Evolutionary conservation across 108 stramenopile genomes (phyloP).

Genomic region (Pseudonitzschia pungens): DNA sequence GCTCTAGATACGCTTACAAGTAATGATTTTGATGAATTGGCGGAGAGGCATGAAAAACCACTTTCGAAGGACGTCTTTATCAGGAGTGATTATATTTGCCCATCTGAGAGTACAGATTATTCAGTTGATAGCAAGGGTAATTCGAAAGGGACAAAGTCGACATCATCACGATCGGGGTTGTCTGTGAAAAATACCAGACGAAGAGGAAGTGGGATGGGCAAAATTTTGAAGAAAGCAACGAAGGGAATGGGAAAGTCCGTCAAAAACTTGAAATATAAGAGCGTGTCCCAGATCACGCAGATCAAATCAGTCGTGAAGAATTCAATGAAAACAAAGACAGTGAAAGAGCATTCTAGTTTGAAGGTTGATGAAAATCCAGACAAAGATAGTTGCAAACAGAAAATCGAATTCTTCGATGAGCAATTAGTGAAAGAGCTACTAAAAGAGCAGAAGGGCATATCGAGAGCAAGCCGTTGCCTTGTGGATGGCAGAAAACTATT

Average conservation of each 20-base stretch:
- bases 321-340: not conserved
- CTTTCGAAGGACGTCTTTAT: not conserved
- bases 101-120: constrained; percentile 12
- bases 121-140: constrained; percentile 12
- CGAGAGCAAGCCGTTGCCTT: not conserved
- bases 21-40: not conserved
- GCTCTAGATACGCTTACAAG: not conserved
- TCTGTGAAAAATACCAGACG: not conserved
- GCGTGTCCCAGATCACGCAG: too few relatives aligned
- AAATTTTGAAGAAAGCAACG: not conserved
- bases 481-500: constrained; percentile 9
- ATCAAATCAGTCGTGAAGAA: not conserved
- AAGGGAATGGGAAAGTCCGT: constrained; percentile 12
- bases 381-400: not conserved
- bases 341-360: not conserved
- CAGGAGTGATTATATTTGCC: not conserved
- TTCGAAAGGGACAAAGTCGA: not conserved
- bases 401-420: not conserved
- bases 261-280: not conserved
- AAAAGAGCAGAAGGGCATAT: not conserved
- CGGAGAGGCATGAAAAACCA: not conserved
- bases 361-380: not conserved
- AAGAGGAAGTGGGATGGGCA: not conserved
- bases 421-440: not conserved
- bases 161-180: not conserved